Percentiles rank a stretch among this genome's conserved stretches.
phyloP scores from a whole-genome alignment of 106 monocot genomes.

The Dendrobium catenatum region DNA sequence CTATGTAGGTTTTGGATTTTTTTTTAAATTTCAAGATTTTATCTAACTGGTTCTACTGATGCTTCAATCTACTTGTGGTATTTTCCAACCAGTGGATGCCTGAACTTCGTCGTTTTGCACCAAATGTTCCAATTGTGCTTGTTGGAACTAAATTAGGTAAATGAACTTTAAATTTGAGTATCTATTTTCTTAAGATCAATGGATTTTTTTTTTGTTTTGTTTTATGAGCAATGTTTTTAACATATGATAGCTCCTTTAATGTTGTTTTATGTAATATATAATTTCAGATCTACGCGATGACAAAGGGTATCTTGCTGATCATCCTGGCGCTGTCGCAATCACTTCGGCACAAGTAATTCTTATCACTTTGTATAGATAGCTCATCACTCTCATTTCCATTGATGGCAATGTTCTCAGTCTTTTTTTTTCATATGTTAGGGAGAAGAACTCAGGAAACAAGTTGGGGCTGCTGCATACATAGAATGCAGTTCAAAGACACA shows the following conservation, averaged over 20 bases:
- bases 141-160: constrained; percentile 88
- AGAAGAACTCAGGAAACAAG: constrained; percentile 85
- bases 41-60: background rate
- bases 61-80: background rate
- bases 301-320: constrained; percentile 70
- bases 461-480: constrained; percentile 80
- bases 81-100: constrained; percentile 79
- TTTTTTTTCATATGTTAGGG: constrained; percentile 34
- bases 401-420: background rate
- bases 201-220: background rate
- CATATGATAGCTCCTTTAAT: background rate
- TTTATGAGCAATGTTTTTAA: background rate
- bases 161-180: background rate
- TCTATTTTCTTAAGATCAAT: background rate
- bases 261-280: background rate
- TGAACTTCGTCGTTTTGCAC: constrained; percentile 87
- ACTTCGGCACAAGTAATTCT: constrained; percentile 57
- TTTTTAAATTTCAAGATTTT: background rate
- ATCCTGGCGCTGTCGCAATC: constrained; percentile 59
- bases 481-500: constrained; percentile 97
- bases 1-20: background rate
- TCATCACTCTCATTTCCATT: background rate
- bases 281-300: constrained; percentile 84
- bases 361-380: background rate
- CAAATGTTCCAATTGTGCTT: constrained; percentile 75